A percentile compares a stretch with the other conserved stretches of the same genome.
Evolutionary conservation across 1,139 yeast species (phyloP).

Genomic region (Blastobotrys raffinosifermentans): DNA sequence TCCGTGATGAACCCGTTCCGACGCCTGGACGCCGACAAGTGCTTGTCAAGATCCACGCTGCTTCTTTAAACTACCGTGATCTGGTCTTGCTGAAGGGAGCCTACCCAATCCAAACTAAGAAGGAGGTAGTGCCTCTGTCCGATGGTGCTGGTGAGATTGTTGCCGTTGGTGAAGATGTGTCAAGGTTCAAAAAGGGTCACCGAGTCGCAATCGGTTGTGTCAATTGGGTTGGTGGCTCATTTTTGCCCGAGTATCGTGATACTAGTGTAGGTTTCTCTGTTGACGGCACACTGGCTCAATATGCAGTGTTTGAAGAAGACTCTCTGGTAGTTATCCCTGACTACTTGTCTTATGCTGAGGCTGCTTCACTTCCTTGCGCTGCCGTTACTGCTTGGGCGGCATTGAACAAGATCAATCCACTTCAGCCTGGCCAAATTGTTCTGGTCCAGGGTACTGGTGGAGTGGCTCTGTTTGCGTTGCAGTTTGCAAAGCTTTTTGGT

Average conservation of each 20-base stretch:
- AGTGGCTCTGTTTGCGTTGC: not conserved
- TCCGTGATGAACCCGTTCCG: too few relatives aligned
- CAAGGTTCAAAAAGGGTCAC: not conserved
- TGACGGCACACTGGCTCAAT: not conserved
- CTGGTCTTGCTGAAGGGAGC: not conserved
- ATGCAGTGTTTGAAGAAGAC: not conserved
- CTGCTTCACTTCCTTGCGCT: not conserved
- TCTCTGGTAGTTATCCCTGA: conserved; percentile 1
- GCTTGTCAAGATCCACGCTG: not conserved
- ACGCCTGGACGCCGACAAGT: too few relatives aligned
- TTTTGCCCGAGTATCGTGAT: not conserved
- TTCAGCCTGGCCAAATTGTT: not conserved
- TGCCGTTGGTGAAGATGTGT: conserved; percentile 1
- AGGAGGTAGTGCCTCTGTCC: not conserved
- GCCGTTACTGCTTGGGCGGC: not conserved
- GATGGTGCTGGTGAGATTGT: not conserved
- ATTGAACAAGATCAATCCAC: not conserved
- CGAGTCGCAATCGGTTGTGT: not conserved
- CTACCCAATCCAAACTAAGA: not conserved
- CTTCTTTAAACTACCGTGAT: not conserved
- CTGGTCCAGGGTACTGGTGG: conserved; percentile 1
- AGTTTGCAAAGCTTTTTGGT: not conserved
- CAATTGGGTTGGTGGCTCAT: not conserved
- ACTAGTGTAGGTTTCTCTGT: not conserved
- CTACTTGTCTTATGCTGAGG: conserved; percentile 1